Base-by-base conservation (phyloP, 768 basidiomycete genomes). In the Boletus sensibilis region DNA sequence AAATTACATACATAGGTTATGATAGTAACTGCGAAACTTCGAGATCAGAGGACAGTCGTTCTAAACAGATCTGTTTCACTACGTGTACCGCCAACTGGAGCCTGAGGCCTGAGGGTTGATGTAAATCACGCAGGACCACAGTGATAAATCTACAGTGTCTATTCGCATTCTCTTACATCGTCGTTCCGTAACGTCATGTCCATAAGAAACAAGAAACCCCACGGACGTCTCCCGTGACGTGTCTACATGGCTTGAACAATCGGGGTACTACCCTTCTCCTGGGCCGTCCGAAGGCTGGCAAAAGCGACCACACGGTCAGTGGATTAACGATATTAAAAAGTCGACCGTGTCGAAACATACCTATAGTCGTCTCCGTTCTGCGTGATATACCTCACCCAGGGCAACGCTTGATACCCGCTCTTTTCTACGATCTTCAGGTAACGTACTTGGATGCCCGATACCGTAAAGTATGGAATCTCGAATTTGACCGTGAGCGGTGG, bases 371-470 rank as follows among this genome's bases (percentile, higher is more conserved):
- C 91, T 18, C 92, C 92, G 64, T 93, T 91, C 72, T 93, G 90
- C 2, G 92, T 92, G 56, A 95, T 92, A 69, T 94, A 97, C 56
- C 94, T 79, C 56, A 98, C 95, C 95, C 95, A 97, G 1, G 94
- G 95, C 42, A 96, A 73, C 5, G 94, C 92, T 72, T 96, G 93
- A 72, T 99, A 98, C 20, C 94, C 97, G 58, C 91, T 93, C 81
- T 98, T 98, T 75, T 99, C 97, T 0, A 98, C 94, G 50, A 99
- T 94, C 75, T 98, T 98, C 60, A 99, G 82, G 73, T 98, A 98
- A 50, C 97, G 85, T 14, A 99, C 97, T 74, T 98, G 96, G 55
- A 98, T 94, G 5, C 95, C 95, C 0, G 94, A 95, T 5, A 97
- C 94, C 0, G 96, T 98, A 71, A 98, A 98, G 75, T 98, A 98